phyloP scores from a whole-genome alignment of 345 rosid genomes.

The Ailanthus altissimus region DNA sequence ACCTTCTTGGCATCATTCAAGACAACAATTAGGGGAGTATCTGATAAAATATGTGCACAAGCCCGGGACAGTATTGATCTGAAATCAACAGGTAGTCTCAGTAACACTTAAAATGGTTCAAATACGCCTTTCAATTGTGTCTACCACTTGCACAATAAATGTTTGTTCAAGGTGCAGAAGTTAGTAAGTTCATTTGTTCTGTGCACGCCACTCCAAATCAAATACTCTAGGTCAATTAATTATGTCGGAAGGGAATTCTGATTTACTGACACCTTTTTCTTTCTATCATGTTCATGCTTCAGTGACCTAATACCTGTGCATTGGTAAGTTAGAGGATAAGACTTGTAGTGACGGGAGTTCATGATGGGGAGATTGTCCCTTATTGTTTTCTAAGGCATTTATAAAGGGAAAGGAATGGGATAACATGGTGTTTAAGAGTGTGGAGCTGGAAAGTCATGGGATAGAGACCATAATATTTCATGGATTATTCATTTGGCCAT shows the following conservation, averaged over 20 bases:
- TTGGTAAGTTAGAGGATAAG: neutral
- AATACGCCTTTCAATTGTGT: neutral
- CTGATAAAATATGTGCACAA: constrained; percentile 64
- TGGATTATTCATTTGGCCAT: neutral
- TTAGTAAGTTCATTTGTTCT: neutral
- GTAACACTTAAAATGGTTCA: constrained; percentile 18
- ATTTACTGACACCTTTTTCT: neutral
- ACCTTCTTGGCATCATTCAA: constrained; percentile 75
- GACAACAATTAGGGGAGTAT: constrained; percentile 66
- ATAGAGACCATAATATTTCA: neutral
- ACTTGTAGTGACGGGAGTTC: neutral
- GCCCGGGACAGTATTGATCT: constrained; percentile 65
- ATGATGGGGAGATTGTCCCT: neutral
- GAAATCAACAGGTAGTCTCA: constrained; percentile 34
- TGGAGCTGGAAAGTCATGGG: neutral
- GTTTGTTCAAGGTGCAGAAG: neutral
- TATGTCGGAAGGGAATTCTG: too few species aligned
- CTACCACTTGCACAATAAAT: constrained; percentile 4
- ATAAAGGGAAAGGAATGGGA: neutral
- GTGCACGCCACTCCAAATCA: neutral
- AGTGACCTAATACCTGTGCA: neutral
- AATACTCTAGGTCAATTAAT: too few species aligned
- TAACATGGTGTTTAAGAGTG: neutral
- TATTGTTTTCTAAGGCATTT: neutral
- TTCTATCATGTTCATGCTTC: neutral